A percentile compares a stretch with the other conserved stretches of the same genome.
Conservation (phyloP, 768 basidiomycete genomes). For the Boletus bicolor region DNA sequence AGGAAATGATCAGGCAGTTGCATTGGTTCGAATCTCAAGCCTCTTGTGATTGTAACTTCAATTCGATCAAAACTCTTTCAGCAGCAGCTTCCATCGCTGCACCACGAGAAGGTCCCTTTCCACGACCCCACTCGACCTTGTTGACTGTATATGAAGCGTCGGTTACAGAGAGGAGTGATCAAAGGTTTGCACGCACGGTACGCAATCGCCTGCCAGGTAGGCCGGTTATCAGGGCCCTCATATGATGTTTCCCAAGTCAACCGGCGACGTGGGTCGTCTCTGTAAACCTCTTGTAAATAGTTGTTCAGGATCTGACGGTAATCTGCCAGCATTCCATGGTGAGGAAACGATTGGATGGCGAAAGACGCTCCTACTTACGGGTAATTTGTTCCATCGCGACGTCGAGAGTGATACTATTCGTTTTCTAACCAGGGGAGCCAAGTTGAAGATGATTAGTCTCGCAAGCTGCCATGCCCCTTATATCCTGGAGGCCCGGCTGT, state of each 20-base stretch:
- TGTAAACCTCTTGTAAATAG: constrained; percentile 16
- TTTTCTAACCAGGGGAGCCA: neutral
- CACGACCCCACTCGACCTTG: constrained; percentile 21
- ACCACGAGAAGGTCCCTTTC: constrained; percentile 14
- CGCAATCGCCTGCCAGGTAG: constrained; percentile 25
- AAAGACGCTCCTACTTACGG: constrained; percentile 7
- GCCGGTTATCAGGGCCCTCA: constrained; percentile 20
- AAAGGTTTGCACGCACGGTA: constrained; percentile 13
- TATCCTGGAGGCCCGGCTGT: constrained; percentile 13
- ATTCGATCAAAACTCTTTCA: constrained; percentile 14
- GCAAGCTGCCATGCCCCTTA: constrained; percentile 8
- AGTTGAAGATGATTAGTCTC: neutral
- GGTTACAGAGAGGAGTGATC: neutral
- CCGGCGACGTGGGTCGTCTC: constrained; percentile 11
- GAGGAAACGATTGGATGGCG: neutral
- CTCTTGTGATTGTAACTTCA: neutral
- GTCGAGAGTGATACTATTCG: neutral
- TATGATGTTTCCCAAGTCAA: constrained; percentile 17
- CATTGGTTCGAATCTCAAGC: neutral
- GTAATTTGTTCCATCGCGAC: constrained; percentile 4
- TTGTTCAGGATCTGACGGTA: constrained; percentile 25
- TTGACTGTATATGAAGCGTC: constrained; percentile 15
- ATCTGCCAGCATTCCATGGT: constrained; percentile 7
- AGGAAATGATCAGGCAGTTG: neutral
- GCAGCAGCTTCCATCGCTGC: constrained; percentile 26